Evolutionary conservation across 805 yeast species (phyloP), one percentile per base, ranked within the genome.

Genomic region (Ogataea paradorogensis): DNA sequence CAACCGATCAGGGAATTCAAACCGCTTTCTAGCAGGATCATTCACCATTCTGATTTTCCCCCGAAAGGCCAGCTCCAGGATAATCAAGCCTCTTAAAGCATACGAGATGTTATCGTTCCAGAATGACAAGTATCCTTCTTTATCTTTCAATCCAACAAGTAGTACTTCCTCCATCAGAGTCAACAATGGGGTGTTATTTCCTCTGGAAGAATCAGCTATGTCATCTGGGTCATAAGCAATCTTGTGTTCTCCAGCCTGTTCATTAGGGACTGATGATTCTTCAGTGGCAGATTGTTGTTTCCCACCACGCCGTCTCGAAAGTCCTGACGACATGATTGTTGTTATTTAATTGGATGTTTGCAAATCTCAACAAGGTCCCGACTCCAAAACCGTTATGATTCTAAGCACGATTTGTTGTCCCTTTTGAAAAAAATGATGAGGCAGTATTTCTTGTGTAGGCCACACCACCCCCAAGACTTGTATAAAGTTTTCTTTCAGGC

Each of bases 91-190:
- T 55, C 99, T 80, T 44, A 93, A 73, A 1, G 97, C 96, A 66
- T 93, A 93, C 16, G 97, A 88, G 39, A 93, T 90, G 64, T 88
- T 90, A 65, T 93, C 99, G 61, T 93, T 93, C 99, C 99, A 93
- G 66, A 93, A 93, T 21, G 96, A 88, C 31, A 93, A 71, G 62
- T 91, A 89, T 9, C 99, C 99, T 64, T 93, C 98, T 53, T 85
- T 84, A 65, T 93, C 98, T 58, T 91, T 90, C 50, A 93, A 73
- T 5, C 99, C 99, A 69, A 93, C 76, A 47, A 93, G 73, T 49
- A 93, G 69, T 6, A 93, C 96, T 65, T 93, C 99, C 64, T 93
- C 99, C 96, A 93, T 89, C 50, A 93, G 67, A 0, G 99, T 93
- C 51, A 93, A 71, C 30, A 79, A 69, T 1, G 99, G 99, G 21